Evolutionary conservation across 225 moss, liverwort and hornwort genomes (phyloP), one percentile per base, ranked within the genome.

Genomic region (Physcomitrium patens): DNA sequence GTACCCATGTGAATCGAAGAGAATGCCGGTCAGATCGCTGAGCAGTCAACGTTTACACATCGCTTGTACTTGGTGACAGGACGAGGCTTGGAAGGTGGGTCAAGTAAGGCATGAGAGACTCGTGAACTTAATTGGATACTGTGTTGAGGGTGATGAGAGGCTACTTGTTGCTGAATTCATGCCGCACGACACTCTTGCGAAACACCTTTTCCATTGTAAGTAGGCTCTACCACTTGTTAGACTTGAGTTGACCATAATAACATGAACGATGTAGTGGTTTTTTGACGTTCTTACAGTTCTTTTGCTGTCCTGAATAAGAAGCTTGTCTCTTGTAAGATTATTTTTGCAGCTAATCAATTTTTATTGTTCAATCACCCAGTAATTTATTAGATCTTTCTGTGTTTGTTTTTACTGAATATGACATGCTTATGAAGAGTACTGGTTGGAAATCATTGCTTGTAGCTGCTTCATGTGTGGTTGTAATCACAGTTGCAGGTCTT

Each of bases 41-140:
- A 27, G 56, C 7, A 16, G 28, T 61, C 12, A 47, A 51, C 15
- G n/a, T 57, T 56, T 61, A 9, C 22, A 10, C 44, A 20, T 62
- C 37, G 63, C 20, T 31, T 23, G 72, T 54, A 12, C 44, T 60
- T 45, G n/a, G 63, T 56, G 56, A 6, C 75, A 89, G 89, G 89
- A 89, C 44, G 89, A 89, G 79, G 89, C 89, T 7, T 89, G 86
- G 89, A 86, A 86, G 79, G 89, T 89, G 28, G 89, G 89, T 54
- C 86, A 89, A 83, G 89, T 89, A 8, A 71, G 89, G 68, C 89
- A 89, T 42, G 86, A 86, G 63, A 76, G 89, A 70, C 69, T 89
- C 2, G 89, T 89, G 43, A 89, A 89, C 68, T 62, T 89, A 57
- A 78, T 89, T 42, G 89, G 89, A 5, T 89, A 80, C 71, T 89